Conservation (phyloP, 2,329 filamentous ascomycete genomes). For the Pestalotiopsis sp. region DNA sequence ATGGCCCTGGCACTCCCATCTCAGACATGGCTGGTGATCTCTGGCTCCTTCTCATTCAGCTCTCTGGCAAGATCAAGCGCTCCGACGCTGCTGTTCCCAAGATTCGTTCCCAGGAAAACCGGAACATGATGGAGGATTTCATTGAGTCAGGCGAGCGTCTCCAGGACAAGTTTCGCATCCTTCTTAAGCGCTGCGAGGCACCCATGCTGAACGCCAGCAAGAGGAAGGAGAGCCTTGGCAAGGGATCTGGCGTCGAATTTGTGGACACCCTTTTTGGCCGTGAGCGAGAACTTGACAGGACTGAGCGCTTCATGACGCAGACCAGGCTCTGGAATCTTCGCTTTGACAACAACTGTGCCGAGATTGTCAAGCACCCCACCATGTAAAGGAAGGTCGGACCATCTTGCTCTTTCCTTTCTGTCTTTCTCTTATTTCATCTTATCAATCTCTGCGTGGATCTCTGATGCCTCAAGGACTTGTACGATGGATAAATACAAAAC, state of each 20-base stretch:
- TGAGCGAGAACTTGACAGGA: constrained; percentile 85
- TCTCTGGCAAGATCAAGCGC: constrained; percentile 91
- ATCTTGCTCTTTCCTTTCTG: not conserved
- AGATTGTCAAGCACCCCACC: constrained; percentile 70
- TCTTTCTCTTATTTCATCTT: constrained; percentile 3
- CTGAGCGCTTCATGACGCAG: constrained; percentile 89
- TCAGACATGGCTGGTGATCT: constrained; percentile 91
- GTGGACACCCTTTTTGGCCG: constrained; percentile 94
- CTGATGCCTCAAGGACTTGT: not conserved
- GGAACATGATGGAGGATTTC: constrained; percentile 86
- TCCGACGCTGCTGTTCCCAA: constrained; percentile 76
- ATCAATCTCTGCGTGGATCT: not conserved
- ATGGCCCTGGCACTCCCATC: constrained; percentile 76
- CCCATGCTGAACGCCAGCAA: constrained; percentile 94
- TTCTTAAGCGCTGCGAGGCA: constrained; percentile 88
- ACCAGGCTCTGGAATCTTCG: constrained; percentile 89
- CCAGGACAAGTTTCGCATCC: constrained; percentile 79
- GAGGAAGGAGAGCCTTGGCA: constrained; percentile 74
- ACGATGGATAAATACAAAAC: constrained; percentile 5
- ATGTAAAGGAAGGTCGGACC: constrained; percentile 39
- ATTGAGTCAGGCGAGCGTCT: constrained; percentile 85
- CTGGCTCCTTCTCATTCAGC: constrained; percentile 92
- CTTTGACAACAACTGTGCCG: constrained; percentile 94
- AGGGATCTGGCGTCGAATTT: constrained; percentile 91
- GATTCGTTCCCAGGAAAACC: constrained; percentile 73